Evolutionary conservation across 768 basidiomycete genomes (phyloP), one percentile per base, ranked within the genome.

Genomic region (Psilocybe subaeruginosa): DNA sequence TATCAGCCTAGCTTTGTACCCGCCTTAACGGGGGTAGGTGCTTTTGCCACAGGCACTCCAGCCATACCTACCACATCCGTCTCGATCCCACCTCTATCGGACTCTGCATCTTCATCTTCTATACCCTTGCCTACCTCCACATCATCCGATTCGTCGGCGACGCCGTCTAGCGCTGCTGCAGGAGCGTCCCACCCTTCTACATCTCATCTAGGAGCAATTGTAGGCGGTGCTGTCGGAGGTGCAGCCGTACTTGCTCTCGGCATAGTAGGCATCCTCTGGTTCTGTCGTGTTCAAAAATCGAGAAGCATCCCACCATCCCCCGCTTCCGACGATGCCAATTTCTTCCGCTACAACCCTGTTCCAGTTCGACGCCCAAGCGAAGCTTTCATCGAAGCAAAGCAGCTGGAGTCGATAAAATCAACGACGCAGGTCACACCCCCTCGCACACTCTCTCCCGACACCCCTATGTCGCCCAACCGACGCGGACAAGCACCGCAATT

Each of bases 11-110:
- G 64, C 35, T 64, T 72, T 41, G 54, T 71, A 12, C 54, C 69
- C 33, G 64, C 65, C 8, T 53, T 75, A 16, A 68, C 70, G 4
- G 78, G 77, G n/a, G 55, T 70, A 51, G 75, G 72, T 11, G 78
- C 78, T 47, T 67, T 70, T 56, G 78, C 77, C 4, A 74, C 77
- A 6, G 49, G 58, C 27, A 50, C 69, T 23, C 71, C 68, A 27
- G 27, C 58, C 5, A 39, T 60, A 47, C 53, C 63, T 29, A 41
- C 46, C 12, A 50, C 61, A n/a, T 35, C 64, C 7, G 47, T 54
- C 14, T 56, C 66, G 1, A 48, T 43, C 23, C 54, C 37, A 16
- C 33, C 59, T 30, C n/a, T 37, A 17, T 30, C 35, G 8, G 27
- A 46, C 3, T 1, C 30, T 19, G 0, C 47, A 49, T 53, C 51